phyloP scores from a whole-genome alignment of 1,284 basidiomycete genomes.

The Pisolithus thermaeus region DNA sequence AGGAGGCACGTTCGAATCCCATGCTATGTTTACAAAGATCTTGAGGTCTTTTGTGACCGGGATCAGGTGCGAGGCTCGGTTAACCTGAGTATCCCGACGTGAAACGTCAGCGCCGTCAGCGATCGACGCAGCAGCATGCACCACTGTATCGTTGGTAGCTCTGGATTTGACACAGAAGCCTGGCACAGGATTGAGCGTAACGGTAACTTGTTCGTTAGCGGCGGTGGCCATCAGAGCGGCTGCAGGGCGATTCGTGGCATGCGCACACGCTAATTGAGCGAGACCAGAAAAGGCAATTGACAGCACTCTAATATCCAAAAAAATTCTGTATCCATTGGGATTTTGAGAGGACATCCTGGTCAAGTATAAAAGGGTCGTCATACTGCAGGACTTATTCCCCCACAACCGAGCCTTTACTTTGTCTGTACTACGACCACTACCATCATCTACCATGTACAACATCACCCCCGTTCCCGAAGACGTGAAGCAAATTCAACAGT shows the following conservation, averaged over 20 bases:
- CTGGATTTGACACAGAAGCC: constrained; percentile 29
- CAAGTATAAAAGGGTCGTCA: constrained; percentile 18
- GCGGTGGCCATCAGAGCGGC: constrained; percentile 16
- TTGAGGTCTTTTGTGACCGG: constrained; percentile 47
- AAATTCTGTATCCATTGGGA: background rate
- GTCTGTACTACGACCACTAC: constrained; percentile 12
- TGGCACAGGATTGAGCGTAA: constrained; percentile 23
- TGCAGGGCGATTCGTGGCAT: background rate
- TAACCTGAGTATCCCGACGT: constrained; percentile 1
- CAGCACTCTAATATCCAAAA: background rate
- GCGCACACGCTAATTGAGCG: constrained; percentile 7
- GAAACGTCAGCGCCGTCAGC: constrained; percentile 1
- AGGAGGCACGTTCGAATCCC: constrained; percentile 58
- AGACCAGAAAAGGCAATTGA: constrained; percentile 1
- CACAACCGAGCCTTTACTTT: no score
- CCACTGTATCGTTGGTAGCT: constrained; percentile 10
- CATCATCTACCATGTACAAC: constrained; percentile 26
- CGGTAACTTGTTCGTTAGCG: constrained; percentile 9
- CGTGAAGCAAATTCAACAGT: constrained; percentile 53
- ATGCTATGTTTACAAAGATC: constrained; percentile 68
- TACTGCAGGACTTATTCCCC: no score
- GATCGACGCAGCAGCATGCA: constrained; percentile 12
- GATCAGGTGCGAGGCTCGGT: constrained; percentile 10
- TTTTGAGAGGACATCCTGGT: background rate
- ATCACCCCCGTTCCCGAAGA: constrained; percentile 62